Evolutionary conservation across 495 filamentous ascomycete species (phyloP).

Genomic region (Neurospora discreta): DNA sequence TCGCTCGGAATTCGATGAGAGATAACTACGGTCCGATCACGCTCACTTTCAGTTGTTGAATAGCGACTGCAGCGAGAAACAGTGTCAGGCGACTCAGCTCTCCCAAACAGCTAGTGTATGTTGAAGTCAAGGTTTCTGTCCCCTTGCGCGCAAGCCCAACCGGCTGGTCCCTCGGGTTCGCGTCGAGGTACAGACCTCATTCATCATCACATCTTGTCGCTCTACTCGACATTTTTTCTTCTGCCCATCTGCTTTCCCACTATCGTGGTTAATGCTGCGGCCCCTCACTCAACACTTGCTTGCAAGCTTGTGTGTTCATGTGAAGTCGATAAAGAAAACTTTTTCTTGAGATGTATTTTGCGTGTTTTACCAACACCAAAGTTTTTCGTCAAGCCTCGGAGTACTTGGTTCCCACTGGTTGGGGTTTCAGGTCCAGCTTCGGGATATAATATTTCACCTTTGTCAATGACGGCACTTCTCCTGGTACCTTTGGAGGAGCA

Average conservation of each 20-base stretch:
- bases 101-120: neutral
- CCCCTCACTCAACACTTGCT: neutral
- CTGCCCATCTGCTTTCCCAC: neutral
- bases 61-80: neutral
- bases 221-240: neutral
- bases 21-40: neutral
- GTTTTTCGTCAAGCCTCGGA: neutral
- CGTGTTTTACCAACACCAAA: neutral
- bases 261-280: slow-evolving; percentile 6
- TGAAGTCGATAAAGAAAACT: neutral
- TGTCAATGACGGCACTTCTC: neutral
- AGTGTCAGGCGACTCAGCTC: neutral
- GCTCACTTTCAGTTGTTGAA: neutral
- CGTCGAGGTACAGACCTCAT: neutral
- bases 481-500: neutral
- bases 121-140: neutral
- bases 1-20: neutral
- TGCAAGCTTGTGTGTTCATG: neutral
- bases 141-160: neutral
- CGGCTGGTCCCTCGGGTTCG: neutral
- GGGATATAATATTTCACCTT: neutral
- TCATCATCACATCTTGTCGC: neutral
- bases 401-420: neutral
- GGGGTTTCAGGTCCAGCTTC: slow-evolving; percentile 3
- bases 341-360: neutral